These are phyloP conservation scores for Plantago lanceolata DNA, from an alignment of 305 asterid species.

Conservation along the genomic window DNA sequence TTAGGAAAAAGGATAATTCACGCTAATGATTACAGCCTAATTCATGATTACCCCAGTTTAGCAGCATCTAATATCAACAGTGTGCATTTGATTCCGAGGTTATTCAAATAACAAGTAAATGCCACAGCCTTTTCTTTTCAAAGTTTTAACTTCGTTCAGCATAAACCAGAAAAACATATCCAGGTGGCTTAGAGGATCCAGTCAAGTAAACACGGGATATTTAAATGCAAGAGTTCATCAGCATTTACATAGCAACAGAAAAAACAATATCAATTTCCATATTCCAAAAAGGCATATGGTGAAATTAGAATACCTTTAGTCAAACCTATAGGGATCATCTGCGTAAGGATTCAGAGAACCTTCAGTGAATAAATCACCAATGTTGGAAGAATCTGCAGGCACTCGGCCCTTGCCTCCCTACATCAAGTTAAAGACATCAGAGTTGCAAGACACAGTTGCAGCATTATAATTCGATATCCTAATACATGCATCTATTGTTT, in stretches of 20 bases:
- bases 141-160: too few species aligned
- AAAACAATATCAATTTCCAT: not conserved
- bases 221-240: not conserved
- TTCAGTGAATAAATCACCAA: conserved; percentile 92
- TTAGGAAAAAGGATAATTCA: too few species aligned
- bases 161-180: too few species aligned
- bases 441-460: conserved; percentile 24
- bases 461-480: not conserved
- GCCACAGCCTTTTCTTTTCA: too few species aligned
- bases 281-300: conserved; percentile 3
- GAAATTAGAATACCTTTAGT: conserved; percentile 56
- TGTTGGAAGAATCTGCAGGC: conserved; percentile 57
- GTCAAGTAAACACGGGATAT: too few species aligned
- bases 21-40: too few species aligned
- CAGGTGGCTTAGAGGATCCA: too few species aligned
- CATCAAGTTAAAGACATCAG: conserved; percentile 24
- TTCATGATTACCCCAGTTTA: too few species aligned
- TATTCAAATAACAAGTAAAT: too few species aligned
- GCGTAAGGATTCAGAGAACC: conserved; percentile 93
- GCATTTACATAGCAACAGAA: conserved; percentile 13
- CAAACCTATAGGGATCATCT: conserved; percentile 96
- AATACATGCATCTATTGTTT: conserved; percentile 1
- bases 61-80: too few species aligned
- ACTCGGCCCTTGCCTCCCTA: conserved; percentile 50
- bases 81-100: too few species aligned